phyloP scores from a whole-genome alignment of 2,329 filamentous ascomycete species.

The Pyricularia pennisetigena region DNA sequence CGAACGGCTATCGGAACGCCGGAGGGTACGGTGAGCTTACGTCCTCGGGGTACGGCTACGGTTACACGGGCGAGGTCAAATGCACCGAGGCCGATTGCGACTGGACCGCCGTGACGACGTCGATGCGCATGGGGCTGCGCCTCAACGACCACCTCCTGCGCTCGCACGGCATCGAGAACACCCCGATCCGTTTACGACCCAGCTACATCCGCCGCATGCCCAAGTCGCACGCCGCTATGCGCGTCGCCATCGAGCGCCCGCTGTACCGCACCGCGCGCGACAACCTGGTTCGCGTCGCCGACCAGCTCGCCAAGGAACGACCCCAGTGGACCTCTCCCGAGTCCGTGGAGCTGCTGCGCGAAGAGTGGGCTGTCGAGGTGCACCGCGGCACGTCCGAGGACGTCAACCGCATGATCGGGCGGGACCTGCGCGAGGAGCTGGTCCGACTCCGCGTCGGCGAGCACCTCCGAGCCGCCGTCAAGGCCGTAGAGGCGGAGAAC shows the following conservation, averaged over 20 bases:
- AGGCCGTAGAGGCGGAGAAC: neutral
- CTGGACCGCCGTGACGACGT: neutral
- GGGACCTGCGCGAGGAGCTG: conserved; percentile 3
- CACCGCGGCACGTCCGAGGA: conserved; percentile 1
- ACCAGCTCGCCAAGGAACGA: neutral
- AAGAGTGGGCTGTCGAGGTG: neutral
- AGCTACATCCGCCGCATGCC: conserved; percentile 5
- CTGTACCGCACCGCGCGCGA: conserved; percentile 3
- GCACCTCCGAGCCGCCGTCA: neutral
- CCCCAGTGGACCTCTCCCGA: neutral
- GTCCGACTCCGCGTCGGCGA: neutral
- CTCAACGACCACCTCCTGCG: conserved; percentile 3
- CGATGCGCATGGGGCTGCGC: conserved; percentile 3
- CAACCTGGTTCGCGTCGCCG: conserved; percentile 1
- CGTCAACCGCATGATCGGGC: conserved; percentile 1
- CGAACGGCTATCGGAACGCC: neutral
- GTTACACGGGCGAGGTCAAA: conserved; percentile 2
- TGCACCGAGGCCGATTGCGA: conserved; percentile 2
- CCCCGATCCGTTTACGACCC: conserved; percentile 2
- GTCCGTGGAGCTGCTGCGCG: neutral
- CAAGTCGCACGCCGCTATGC: neutral
- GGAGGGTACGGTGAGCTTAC: conserved; percentile 1
- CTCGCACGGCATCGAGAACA: conserved; percentile 1
- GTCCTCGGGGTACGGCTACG: neutral
- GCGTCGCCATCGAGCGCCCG: neutral